phyloP scores from a whole-genome alignment of 495 filamentous ascomycete genomes.

The Staphylotrichum longicolle region DNA sequence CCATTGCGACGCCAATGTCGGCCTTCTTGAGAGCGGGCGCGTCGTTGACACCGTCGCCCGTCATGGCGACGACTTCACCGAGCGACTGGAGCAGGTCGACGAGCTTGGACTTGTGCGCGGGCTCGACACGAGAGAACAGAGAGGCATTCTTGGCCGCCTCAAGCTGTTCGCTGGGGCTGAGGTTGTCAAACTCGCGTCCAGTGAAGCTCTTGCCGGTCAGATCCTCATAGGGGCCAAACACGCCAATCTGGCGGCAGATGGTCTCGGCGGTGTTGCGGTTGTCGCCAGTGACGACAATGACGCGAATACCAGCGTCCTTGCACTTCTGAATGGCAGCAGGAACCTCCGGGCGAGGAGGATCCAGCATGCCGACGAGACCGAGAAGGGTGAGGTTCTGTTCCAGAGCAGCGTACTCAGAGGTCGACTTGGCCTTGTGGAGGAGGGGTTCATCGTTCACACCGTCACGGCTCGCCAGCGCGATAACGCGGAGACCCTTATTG shows the following conservation, averaged over 20 bases:
- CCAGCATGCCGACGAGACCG: slow-evolving; percentile 94
- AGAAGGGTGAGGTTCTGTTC: slow-evolving; percentile 93
- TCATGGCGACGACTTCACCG: slow-evolving; percentile 98
- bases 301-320: slow-evolving; percentile 87
- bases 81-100: slow-evolving; percentile 93
- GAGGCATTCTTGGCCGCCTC: slow-evolving; percentile 81
- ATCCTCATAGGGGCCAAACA: slow-evolving; percentile 81
- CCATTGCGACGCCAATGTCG: slow-evolving; percentile 99
- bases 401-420: slow-evolving; percentile 76
- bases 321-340: slow-evolving; percentile 81
- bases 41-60: slow-evolving; percentile 98
- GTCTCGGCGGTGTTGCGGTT: slow-evolving; percentile 97
- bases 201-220: slow-evolving; percentile 91
- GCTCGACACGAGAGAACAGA: slow-evolving; percentile 96
- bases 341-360: slow-evolving; percentile 96
- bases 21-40: slow-evolving; percentile 97
- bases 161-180: slow-evolving; percentile 75
- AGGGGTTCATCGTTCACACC: slow-evolving; percentile 68
- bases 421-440: slow-evolving; percentile 70
- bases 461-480: slow-evolving; percentile 82
- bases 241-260: slow-evolving; percentile 94
- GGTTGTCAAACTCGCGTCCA: slow-evolving; percentile 87
- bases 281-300: slow-evolving; percentile 97
- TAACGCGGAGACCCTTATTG: slow-evolving; percentile 88
- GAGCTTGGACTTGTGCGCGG: slow-evolving; percentile 89